These are phyloP conservation scores for Rauvolfia tetraphylla DNA, from an alignment of 257 asterid genomes.

Conservation along the genomic window DNA sequence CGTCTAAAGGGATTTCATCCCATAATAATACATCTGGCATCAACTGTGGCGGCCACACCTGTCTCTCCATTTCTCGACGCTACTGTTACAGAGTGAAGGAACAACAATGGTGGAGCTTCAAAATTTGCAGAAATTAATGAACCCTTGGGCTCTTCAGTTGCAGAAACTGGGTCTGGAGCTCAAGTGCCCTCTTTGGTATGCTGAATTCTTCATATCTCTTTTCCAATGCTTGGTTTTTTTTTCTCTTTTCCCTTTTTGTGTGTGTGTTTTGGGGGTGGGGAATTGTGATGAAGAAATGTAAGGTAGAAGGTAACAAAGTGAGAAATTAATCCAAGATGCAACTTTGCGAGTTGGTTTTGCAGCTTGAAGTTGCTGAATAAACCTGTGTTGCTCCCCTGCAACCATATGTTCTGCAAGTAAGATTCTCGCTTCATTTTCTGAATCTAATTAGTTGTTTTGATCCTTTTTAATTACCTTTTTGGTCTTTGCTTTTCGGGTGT, in stretches of 20 bases:
- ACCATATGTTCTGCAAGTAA: constrained; percentile 85
- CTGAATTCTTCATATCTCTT: neutral
- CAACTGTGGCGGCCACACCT: neutral
- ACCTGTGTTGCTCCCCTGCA: constrained; percentile 82
- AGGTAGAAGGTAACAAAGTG: neutral
- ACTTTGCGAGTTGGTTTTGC: constrained; percentile 14
- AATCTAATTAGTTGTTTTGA: too few species aligned
- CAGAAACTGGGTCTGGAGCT: constrained; percentile 86
- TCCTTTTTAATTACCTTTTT: too few species aligned
- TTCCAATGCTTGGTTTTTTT: neutral
- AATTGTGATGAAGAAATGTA: neutral
- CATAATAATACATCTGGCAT: neutral
- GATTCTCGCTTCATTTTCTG: constrained; percentile 14
- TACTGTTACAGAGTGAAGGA: neutral
- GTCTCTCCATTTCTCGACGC: too few species aligned
- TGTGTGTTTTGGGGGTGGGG: too few species aligned
- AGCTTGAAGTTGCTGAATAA: constrained; percentile 66
- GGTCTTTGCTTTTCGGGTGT: neutral
- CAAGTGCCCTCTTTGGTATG: constrained; percentile 80
- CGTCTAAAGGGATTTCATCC: neutral
- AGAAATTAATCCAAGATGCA: neutral
- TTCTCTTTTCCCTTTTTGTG: neutral
- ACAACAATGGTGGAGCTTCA: constrained; percentile 22
- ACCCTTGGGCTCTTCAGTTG: constrained; percentile 66
- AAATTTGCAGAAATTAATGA: constrained; percentile 28